These are phyloP conservation scores for Pseudozyma pruni DNA, from an alignment of 1,284 basidiomycete species.

Conservation along the genomic window DNA sequence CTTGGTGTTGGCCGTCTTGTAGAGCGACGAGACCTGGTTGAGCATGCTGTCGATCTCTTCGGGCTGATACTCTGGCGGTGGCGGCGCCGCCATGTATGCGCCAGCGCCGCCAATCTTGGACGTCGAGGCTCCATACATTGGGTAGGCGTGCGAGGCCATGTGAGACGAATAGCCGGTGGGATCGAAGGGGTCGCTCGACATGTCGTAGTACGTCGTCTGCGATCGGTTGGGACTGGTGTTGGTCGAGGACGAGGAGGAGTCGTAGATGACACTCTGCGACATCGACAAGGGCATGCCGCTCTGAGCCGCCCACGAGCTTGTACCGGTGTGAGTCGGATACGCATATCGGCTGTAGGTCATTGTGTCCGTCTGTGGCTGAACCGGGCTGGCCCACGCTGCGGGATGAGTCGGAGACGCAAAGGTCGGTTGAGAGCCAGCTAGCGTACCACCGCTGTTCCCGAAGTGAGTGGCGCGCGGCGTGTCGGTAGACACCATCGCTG, in stretches of 20 bases:
- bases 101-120: slow-evolving; percentile 21
- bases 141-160: slow-evolving; percentile 20
- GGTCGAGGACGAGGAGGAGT: slow-evolving; percentile 33
- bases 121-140: slow-evolving; percentile 17
- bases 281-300: slow-evolving; percentile 32
- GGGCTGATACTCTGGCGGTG: slow-evolving; percentile 32
- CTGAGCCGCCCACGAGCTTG: slow-evolving; percentile 18
- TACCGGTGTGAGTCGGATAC: slow-evolving; percentile 19
- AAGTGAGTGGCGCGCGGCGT: slow-evolving; percentile 31
- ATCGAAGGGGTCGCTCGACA: slow-evolving; percentile 32
- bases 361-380: slow-evolving; percentile 22
- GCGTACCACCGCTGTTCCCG: slow-evolving; percentile 7
- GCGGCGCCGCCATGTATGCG: slow-evolving; percentile 18
- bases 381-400: slow-evolving; percentile 9
- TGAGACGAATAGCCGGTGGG: slow-evolving; percentile 20
- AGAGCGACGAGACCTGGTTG: slow-evolving; percentile 40
- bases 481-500: slow-evolving; percentile 16
- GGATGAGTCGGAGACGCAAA: slow-evolving; percentile 10
- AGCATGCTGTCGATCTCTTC: slow-evolving; percentile 49
- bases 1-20: slow-evolving; percentile 51
- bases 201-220: slow-evolving; percentile 40
- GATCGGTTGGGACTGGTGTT: slow-evolving; percentile 42
- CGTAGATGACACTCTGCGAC: slow-evolving; percentile 42
- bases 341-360: slow-evolving; percentile 24
- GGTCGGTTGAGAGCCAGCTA: slow-evolving; percentile 16